phyloP scores from a whole-genome alignment of 352 stramenopile species.

The Globisporangium spinosum region DNA sequence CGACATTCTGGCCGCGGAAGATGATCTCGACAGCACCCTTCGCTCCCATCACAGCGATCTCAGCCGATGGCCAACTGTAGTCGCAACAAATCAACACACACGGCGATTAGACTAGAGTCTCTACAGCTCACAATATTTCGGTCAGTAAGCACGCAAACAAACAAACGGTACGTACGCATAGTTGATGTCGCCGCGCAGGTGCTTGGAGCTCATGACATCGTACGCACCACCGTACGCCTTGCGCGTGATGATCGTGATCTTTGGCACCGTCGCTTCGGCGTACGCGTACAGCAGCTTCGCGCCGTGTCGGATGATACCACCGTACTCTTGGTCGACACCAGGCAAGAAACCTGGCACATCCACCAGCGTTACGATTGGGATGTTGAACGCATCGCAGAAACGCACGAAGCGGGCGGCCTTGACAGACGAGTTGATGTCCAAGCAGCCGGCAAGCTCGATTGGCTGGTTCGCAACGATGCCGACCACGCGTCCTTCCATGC shows the following conservation, averaged over 20 bases:
- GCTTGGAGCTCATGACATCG: conserved; percentile 98
- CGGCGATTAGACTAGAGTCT: conserved; percentile 11
- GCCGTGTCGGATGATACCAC: conserved; percentile 95
- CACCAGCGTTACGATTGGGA: conserved; percentile 97
- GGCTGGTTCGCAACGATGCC: conserved; percentile 98
- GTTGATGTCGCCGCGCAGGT: conserved; percentile 96
- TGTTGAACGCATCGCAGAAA: conserved; percentile 98
- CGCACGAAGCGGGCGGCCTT: conserved; percentile 98
- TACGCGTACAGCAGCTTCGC: conserved; percentile 98
- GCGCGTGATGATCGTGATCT: conserved; percentile 97
- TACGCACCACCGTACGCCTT: conserved; percentile 99
- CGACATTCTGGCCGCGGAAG: conserved; percentile 94
- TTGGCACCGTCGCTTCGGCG: conserved; percentile 97
- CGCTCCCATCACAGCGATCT: conserved; percentile 91
- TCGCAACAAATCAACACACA: conserved; percentile 7
- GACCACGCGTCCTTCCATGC: conserved; percentile 95
- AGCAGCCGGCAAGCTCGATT: conserved; percentile 93
- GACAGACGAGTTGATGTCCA: conserved; percentile 96
- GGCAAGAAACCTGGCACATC: conserved; percentile 98
- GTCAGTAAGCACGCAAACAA: not conserved
- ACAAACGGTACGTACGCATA: conserved; percentile 71
- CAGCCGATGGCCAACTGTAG: conserved; percentile 61
- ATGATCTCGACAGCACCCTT: conserved; percentile 98
- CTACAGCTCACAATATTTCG: not conserved
- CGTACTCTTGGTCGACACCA: conserved; percentile 91